These are phyloP conservation scores for Pisolithus thermaeus DNA, from an alignment of 1,284 basidiomycete species.

Conservation along the genomic window DNA sequence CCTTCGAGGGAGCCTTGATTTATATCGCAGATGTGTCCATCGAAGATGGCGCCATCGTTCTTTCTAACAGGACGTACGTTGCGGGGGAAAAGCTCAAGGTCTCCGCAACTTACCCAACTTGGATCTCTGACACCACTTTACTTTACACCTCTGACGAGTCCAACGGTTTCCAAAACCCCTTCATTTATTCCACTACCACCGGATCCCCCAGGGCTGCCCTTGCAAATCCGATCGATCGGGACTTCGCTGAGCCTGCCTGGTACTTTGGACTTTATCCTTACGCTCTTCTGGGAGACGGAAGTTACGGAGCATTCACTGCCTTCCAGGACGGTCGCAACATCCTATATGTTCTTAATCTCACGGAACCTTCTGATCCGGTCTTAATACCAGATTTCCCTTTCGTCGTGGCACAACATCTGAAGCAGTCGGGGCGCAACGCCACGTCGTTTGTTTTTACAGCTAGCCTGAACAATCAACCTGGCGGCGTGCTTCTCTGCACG, in stretches of 20 bases:
- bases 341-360: constrained; percentile 42
- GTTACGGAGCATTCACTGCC: constrained; percentile 38
- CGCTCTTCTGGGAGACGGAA: constrained; percentile 37
- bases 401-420: constrained; percentile 37
- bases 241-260: constrained; percentile 56
- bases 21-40: constrained; percentile 41
- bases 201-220: constrained; percentile 29
- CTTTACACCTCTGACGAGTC: constrained; percentile 60
- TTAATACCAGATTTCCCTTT: constrained; percentile 36
- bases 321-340: constrained; percentile 41
- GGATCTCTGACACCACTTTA: constrained; percentile 50
- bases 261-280: constrained; percentile 42
- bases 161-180: constrained; percentile 60
- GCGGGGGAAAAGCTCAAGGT: constrained; percentile 36
- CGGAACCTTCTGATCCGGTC: constrained; percentile 21
- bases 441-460: constrained; percentile 6
- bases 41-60: constrained; percentile 6
- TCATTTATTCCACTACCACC: constrained; percentile 39
- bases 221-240: constrained; percentile 37
- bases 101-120: constrained; percentile 48
- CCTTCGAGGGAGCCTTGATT: constrained; percentile 64
- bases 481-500: constrained; percentile 5
- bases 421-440: constrained; percentile 26
- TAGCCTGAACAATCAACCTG: background rate
- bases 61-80: constrained; percentile 33